Conservation (phyloP, 208 protist species). For the Naegleria lovaniensis region DNA sequence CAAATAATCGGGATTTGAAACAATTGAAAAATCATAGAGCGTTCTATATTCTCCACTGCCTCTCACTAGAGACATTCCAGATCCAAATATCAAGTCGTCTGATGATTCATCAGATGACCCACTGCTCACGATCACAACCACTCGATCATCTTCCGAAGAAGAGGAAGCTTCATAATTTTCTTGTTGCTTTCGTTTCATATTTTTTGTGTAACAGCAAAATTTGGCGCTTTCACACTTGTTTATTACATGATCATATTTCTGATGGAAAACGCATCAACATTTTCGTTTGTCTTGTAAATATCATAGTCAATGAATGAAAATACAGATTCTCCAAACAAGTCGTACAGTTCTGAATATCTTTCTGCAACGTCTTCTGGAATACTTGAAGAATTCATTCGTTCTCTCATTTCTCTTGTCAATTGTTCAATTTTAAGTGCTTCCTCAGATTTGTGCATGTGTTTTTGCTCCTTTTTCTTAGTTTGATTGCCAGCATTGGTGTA, state of each 20-base stretch:
- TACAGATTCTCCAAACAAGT: neutral
- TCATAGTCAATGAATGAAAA: conserved; percentile 8
- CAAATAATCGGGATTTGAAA: neutral
- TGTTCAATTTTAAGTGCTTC: neutral
- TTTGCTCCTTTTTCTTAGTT: neutral
- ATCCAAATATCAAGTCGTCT: no score
- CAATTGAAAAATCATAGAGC: neutral
- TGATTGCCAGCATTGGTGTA: neutral
- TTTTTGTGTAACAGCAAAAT: no score
- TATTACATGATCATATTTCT: neutral
- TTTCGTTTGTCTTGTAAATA: neutral
- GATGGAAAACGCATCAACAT: neutral
- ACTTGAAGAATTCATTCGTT: neutral
- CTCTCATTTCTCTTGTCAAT: neutral
- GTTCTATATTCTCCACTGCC: neutral
- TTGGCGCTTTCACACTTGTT: neutral
- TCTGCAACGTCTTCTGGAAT: neutral
- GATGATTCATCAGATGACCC: neutral
- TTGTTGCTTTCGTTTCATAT: neutral
- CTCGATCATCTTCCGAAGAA: neutral
- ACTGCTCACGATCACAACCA: neutral
- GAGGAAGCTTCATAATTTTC: neutral
- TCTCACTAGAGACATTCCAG: neutral
- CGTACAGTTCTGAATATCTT: conserved; percentile 1
- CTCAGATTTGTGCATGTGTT: neutral